Evolutionary conservation across 805 yeast genomes (phyloP).

Genomic region (Lipomyces yamadae): DNA sequence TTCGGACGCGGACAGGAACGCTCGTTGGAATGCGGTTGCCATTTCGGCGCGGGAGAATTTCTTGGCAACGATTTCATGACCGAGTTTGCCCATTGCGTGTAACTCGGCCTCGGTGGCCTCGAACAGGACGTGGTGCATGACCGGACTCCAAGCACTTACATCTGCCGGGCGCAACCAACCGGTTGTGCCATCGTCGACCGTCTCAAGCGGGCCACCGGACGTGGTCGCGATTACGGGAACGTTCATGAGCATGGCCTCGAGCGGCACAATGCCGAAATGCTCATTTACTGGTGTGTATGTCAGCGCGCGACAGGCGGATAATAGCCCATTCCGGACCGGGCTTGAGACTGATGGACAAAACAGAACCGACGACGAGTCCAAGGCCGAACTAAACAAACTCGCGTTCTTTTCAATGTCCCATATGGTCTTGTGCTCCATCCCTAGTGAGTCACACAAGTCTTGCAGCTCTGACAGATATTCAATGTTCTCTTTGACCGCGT

Average conservation of each 20-base stretch:
- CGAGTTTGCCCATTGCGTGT: constrained; percentile 43
- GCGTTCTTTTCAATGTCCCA: constrained; percentile 13
- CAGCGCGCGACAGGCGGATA: constrained; percentile 62
- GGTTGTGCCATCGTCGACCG: constrained; percentile 54
- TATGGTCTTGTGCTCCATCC: constrained; percentile 55
- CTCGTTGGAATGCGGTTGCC: constrained; percentile 26
- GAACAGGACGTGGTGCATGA: constrained; percentile 42
- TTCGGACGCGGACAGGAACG: constrained; percentile 10
- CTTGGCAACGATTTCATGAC: constrained; percentile 42
- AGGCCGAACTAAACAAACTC: constrained; percentile 30
- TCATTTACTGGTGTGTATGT: constrained; percentile 90
- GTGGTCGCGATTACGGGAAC: constrained; percentile 85
- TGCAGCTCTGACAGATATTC: constrained; percentile 68
- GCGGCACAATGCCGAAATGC: constrained; percentile 97
- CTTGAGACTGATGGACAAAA: constrained; percentile 84
- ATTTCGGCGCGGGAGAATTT: constrained; percentile 42
- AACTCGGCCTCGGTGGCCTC: constrained; percentile 37
- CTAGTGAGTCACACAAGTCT: constrained; percentile 52
- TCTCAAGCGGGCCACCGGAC: constrained; percentile 92
- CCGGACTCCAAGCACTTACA: constrained; percentile 46
- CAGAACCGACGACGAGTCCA: constrained; percentile 52
- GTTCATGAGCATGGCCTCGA: constrained; percentile 87
- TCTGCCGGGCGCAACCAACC: constrained; percentile 47
- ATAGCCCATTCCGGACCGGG: constrained; percentile 63
- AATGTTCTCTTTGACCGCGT: constrained; percentile 73